Evolutionary conservation across 2,329 filamentous ascomycete species (phyloP), one percentile per base, ranked within the genome.

Genomic region (Bretziella fagacearum): DNA sequence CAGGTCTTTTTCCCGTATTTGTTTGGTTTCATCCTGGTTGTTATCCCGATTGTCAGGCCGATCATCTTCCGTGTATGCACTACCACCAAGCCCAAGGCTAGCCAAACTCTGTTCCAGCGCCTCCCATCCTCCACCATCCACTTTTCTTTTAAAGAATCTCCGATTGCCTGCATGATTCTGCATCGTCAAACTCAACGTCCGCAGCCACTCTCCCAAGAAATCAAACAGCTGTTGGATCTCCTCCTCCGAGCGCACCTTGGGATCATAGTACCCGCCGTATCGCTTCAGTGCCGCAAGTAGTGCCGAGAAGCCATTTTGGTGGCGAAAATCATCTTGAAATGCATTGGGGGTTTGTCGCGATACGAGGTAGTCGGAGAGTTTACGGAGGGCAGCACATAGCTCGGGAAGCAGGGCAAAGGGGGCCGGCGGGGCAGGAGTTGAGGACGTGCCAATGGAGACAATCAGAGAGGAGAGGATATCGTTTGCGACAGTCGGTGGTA

Each of bases 101-200:
- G 73, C 74, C 63, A 87, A 71, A 4, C 74, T 74, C 57, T 83
- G 74, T 56, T 91, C 79, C 47, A 95, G 60, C 6, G 77, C 74
- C 53, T 77, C 70, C 79, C 85, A 93, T 3, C 89, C 86, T 48
- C 79, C 82, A 18, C 75, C 78, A 50, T 83, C 74, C 25, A 93
- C 76, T 54, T 77, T 71, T 54, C 77, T 79, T 50, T 77, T 74
- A 59, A 96, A 96, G 65, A 89, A 95, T 55, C 83, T 76, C 56
- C 80, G 74, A 62, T 96, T 98, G 17, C 87, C 89, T 40, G 80
- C 71, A 60, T 96, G 86, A 39, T 77, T 77, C 46, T 77, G 74
- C 53, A 98, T 71, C 11, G 78, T 77, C 41, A 81, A 79, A 1
- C 82, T 79, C 23, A 96, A 64, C 11, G 91, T 74, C 26, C 76